Evolutionary conservation across 305 asterid genomes (phyloP), one percentile per base, ranked within the genome.

Genomic region (Ilex paraguariensis): DNA sequence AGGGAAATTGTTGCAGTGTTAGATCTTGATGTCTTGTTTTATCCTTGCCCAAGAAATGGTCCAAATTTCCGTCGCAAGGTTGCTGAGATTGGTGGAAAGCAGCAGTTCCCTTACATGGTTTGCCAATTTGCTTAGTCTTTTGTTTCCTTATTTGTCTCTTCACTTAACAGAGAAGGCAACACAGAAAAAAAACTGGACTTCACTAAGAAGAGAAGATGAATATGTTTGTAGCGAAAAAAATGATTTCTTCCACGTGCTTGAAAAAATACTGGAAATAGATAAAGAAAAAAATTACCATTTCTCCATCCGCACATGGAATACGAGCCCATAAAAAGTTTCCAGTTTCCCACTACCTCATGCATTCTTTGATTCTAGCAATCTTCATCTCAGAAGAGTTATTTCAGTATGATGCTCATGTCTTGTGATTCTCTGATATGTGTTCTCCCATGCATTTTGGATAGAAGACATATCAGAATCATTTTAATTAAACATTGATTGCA

Each of bases 21-120:
- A 81, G 98, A 91, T 74, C 96, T 91, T 76, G 98, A 91, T 39
- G 87, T 91, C 56, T 72, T 91, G 72, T 91, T 70, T 64, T 88
- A 91, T 78, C 98, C 98, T 53, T 91, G 98, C 70, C 98, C 98
- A 56, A 77, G 78, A 82, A 88, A 87, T 66, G 95, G 95, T 73
- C 98, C 92, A 44, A 88, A 82, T 60, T 91, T 85, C 48, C 95
- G 97, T 62, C 88, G 90, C 69, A 81, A 75, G 75, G 96, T 81
- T 62, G 70, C 59, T 61, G 81, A 86, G 81, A 71, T 88, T 85
- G 98, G 96, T 74, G 98, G 98, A 70, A 91, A 88, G 60, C 75
- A 70, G 65, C 92, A 75, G 72, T 87, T 80, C 75, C 96, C 95
- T 6, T 91, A 88, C 82, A 91, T 88, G 96, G 95, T 87, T 73